Evolutionary conservation across 2,329 filamentous ascomycete species (phyloP), one percentile per base, ranked within the genome.

Genomic region (Madurella fahalii): DNA sequence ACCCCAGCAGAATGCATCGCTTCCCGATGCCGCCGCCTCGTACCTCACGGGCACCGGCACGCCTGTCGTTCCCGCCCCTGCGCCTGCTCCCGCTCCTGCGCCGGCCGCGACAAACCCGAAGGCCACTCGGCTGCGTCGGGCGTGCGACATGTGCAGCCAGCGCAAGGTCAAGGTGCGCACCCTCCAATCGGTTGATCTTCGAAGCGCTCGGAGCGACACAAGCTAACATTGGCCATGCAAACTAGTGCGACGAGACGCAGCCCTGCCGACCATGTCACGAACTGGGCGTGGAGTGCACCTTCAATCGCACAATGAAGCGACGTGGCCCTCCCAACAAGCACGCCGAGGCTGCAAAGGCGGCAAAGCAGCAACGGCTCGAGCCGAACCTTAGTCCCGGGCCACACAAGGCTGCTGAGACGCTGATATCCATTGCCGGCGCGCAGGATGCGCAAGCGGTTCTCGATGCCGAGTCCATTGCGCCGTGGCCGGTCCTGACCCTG

Each of bases 391-490:
- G 52, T 40, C 61, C 51, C 50, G 68, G 54, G 5, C 73, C 76
- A 5, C 77, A 79, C 58, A 74, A 72, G 40, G 75, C 75, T 0
- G 74, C 77, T 47, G 76, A 79, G 63, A 70, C 77, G 0, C 67
- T 81, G 25, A 72, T 80, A 57, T 74, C 77, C 12, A 77, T 76
- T 31, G 66, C 71, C 4, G 64, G 65, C 15, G 71, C 71, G 13
- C 59, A 57, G 18, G 61, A 52, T 68, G n/a, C 65, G 64, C 30
- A 66, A 70, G 46, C 56, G 2, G 56, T 56, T n/a, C 66, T 83
- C 13, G 80, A 82, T 56, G 81, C 85, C 46, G 88, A 92, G 65
- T 76, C 81, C 2, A 90, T 92, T 58, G 87, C 86, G 40, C 85
- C 87, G 0, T 77, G 86, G 68, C 79, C 82, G 8, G 82, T 86